Percentiles rank a stretch among this genome's conserved stretches.
Conservation (phyloP, 371 early-diverging fungal species). For the Syncephalis fuscata region DNA sequence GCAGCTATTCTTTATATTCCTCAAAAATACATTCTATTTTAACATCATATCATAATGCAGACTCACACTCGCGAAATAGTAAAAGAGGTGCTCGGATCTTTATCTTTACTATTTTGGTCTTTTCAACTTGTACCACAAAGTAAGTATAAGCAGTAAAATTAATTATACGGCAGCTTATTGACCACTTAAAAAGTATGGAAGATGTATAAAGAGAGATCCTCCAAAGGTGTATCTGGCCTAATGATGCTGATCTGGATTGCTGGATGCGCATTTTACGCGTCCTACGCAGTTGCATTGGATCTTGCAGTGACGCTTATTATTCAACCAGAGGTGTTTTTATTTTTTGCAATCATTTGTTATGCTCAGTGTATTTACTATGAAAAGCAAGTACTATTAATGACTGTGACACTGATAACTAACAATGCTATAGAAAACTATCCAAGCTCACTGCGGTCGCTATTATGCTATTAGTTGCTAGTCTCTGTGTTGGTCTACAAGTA, state of each 20-base stretch:
- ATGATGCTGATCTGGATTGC: slow-evolving; percentile 30
- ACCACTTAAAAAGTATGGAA: slow-evolving; percentile 21
- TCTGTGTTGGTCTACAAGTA: background rate
- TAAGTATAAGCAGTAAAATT: no score
- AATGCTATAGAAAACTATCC: background rate
- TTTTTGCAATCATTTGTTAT: slow-evolving; percentile 18
- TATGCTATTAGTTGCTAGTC: background rate
- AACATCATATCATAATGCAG: no score
- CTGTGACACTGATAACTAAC: background rate
- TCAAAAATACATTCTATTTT: no score
- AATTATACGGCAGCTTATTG: no score
- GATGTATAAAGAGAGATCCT: slow-evolving; percentile 12
- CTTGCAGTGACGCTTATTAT: slow-evolving; percentile 29
- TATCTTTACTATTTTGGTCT: slow-evolving; percentile 37
- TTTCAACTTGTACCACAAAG: slow-evolving; percentile 29
- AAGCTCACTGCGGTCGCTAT: background rate
- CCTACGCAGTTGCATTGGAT: slow-evolving; percentile 23
- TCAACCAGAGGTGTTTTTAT: slow-evolving; percentile 32
- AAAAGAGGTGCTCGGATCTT: slow-evolving; percentile 19
- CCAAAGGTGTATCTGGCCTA: slow-evolving; percentile 23
- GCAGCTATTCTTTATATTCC: no score
- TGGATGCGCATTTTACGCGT: slow-evolving; percentile 20
- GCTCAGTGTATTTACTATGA: slow-evolving; percentile 26
- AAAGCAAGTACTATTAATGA: slow-evolving; percentile 4
- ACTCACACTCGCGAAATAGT: no score